phyloP scores from a whole-genome alignment of 2,329 filamentous ascomycete genomes.

The Neofusicoccum laricinum region DNA sequence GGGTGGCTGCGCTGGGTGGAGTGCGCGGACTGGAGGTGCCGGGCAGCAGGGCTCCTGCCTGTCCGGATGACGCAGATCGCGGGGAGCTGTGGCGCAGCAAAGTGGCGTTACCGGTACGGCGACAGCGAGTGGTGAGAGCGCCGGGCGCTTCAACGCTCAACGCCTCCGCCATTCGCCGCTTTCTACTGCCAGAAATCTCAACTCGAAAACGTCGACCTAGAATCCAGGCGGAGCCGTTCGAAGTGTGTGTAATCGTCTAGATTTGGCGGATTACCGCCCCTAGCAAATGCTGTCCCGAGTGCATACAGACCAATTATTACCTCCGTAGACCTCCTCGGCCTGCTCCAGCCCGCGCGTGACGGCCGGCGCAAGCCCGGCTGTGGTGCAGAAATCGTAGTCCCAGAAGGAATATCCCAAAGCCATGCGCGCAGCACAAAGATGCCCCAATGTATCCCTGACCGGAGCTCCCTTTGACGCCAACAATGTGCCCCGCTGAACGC shows the following conservation, averaged over 20 bases:
- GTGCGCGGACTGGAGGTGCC: background rate
- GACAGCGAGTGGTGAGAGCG: background rate
- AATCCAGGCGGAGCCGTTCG: background rate
- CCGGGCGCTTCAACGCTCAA: no score
- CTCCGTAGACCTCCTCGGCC: background rate
- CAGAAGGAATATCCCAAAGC: background rate
- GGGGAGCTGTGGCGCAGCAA: background rate
- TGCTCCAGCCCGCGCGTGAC: background rate
- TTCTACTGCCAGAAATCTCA: no score
- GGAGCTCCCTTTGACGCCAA: conserved; percentile 12
- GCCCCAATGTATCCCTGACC: background rate
- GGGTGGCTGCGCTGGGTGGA: background rate
- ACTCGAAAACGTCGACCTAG: background rate
- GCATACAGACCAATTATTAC: conserved; percentile 5
- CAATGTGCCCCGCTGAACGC: conserved; percentile 16
- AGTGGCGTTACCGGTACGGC: background rate
- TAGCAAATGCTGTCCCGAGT: background rate
- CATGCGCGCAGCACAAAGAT: background rate
- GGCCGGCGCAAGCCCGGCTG: background rate
- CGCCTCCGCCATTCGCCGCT: background rate
- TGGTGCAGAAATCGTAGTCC: conserved; percentile 1
- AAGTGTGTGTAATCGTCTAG: background rate
- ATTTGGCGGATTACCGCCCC: background rate
- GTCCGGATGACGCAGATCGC: conserved; percentile 9
- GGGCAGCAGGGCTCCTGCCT: background rate